Base-by-base conservation (phyloP, 2,329 filamentous ascomycete genomes). In the Fusarium udum region DNA sequence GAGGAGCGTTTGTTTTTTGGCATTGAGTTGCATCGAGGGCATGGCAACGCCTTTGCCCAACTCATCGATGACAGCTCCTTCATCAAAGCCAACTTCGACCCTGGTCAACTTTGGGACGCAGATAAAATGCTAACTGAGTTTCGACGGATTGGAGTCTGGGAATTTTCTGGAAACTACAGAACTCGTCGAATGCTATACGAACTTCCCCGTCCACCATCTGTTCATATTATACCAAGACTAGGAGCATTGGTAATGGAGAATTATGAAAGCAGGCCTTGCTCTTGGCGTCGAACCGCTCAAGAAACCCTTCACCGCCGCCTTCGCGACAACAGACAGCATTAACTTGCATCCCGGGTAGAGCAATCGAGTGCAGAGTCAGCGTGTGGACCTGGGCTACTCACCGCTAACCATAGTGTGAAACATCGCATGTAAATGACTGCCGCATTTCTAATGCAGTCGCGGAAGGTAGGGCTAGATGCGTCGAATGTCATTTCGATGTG, bases 61-160 rank as follows among this genome's bases (percentile, higher is more conserved):
- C 45, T 57, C 2, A 1, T 48, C 8, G 52, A 42, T 12, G 37
- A 64, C 15, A 65, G 28, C 2, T 63, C 48, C 3, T 28, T 31
- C 16, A 12, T 64, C 4, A n/a, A 40, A 18, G 24, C 34, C 7
- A 65, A 55, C 28, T 65, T 48, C 16, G 24, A 65, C 6, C 10
- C 48, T 24, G 48, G 63, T 4, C 37, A 36, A 6, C n/a, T 63
- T 16, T 46, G n/a, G n/a, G 8, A 65, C 14, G 10, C 12, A 4
- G 34, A 59, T 2, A 2, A 46, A 4, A 39, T 51, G 26, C 13
- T 51, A 4, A 22, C 43, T 10, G 20, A 59, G 3, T 16, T 51
- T 7, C 8, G 0, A 13, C 32, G 11, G 12, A 15, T 11, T 9
- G 32, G 26, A 6, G 3, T 2, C 0, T 7, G 1, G 7, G 1